These are phyloP conservation scores for Euphorbia corollata DNA, from an alignment of 441 rosid species.

Conservation along the genomic window DNA sequence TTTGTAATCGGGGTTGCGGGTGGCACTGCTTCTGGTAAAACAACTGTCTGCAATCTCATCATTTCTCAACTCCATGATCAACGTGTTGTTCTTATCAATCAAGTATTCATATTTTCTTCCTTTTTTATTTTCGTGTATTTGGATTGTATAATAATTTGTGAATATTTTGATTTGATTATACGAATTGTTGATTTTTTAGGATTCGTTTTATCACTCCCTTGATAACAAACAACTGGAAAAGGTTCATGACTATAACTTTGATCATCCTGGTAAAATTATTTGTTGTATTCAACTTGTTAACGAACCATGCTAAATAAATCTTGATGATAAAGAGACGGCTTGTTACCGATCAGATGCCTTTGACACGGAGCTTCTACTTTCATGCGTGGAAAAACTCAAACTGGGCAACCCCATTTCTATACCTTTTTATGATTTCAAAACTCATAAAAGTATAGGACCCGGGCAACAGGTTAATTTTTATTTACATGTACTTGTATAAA, in stretches of 20 bases:
- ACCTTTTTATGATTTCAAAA: slow-evolving; percentile 80
- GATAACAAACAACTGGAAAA: slow-evolving; percentile 35
- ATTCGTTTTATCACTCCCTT: slow-evolving; percentile 73
- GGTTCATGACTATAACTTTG: slow-evolving; percentile 92
- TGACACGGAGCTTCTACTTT: slow-evolving; percentile 65
- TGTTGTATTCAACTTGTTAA: slow-evolving; percentile 1
- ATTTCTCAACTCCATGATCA: slow-evolving; percentile 75
- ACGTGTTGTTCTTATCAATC: slow-evolving; percentile 74
- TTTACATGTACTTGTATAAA: too few species aligned
- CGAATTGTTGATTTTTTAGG: slow-evolving; percentile 29
- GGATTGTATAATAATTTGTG: too few species aligned
- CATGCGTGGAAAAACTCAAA: slow-evolving; percentile 67
- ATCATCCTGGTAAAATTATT: slow-evolving; percentile 67
- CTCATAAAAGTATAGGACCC: slow-evolving; percentile 42
- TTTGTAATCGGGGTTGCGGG: slow-evolving; percentile 85
- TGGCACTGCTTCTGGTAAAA: slow-evolving; percentile 85
- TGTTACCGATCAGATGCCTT: slow-evolving; percentile 54
- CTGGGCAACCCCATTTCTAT: slow-evolving; percentile 63
- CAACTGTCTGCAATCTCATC: slow-evolving; percentile 91
- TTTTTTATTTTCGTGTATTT: background rate
- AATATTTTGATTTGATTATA: too few species aligned
- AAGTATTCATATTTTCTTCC: slow-evolving; percentile 28
- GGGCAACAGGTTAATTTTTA: slow-evolving; percentile 17
- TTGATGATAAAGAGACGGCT: too few species aligned
- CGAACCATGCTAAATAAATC: too few species aligned